Base-by-base conservation (phyloP, 2,329 filamentous ascomycete species). In the Tolypocladium sp. region DNA sequence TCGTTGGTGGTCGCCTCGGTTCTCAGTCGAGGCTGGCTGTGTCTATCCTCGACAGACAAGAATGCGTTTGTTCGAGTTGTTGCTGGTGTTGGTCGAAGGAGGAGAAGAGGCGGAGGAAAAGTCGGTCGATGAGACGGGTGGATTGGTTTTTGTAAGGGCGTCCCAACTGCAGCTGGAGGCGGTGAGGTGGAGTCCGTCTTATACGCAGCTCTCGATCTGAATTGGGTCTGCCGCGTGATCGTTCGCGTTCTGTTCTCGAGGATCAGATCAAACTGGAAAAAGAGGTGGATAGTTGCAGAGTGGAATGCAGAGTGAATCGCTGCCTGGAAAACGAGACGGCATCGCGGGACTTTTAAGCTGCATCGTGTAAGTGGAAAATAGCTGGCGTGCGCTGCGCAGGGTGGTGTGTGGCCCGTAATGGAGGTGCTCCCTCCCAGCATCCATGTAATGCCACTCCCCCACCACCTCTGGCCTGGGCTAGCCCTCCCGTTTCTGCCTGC, bases 311-410 rank as follows among this genome's bases (percentile, higher is more conserved):
- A 13, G 22, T 25, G 30, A 35, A 20, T 52, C 46, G 59, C 38
- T 49, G 57, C 53, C 57, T 57, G 53, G 52, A 51, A 58, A 44
- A 40, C 38, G 27, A 56, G 57, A 37, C 38, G 59, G 57, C 57
- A 37, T 51, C 27, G 49, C 17, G 49, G 9, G 49, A 52, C 49
- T 52, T 52, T 52, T 52, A 52, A 52, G 5, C 49, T 35, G 27
- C 27, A 30, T 49, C 46, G 46, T 51, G 25, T n/a, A 51, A 33
- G 46, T 51, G 46, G 46, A 51, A 51, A 30, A 33, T 20, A 20
- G 46, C 46, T 33, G 44, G 25, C n/a, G 25, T 20, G n/a, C 30
- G 33, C 33, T 35, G 33, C 10, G n/a, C 9, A n/a, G 2, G 30
- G n/a, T n/a, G 49, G 49, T 35, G 44, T 49, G 46, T 30, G 49